Evolutionary conservation across 2,329 filamentous ascomycete species (phyloP).

Genomic region (Alternaria arbusti): DNA sequence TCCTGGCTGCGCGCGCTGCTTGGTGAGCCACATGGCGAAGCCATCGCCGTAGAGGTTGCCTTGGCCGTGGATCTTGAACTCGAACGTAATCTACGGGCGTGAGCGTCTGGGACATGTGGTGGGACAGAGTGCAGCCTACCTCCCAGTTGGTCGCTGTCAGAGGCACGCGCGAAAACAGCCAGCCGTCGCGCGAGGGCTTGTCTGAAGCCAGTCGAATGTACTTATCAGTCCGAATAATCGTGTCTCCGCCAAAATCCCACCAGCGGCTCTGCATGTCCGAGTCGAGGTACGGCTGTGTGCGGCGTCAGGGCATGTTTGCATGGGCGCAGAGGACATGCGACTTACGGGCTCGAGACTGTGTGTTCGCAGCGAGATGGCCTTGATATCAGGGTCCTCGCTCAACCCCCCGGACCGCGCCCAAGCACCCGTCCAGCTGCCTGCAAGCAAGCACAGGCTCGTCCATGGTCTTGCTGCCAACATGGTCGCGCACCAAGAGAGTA

Average conservation of each 20-base stretch:
- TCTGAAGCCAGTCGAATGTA: constrained; percentile 94
- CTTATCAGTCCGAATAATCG: constrained; percentile 76
- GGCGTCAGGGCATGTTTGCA: constrained; percentile 16
- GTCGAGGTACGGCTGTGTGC: constrained; percentile 84
- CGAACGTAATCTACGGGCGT: constrained; percentile 74
- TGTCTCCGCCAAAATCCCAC: constrained; percentile 98
- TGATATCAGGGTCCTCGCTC: constrained; percentile 58
- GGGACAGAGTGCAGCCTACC: constrained; percentile 47
- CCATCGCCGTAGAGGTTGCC: constrained; percentile 94
- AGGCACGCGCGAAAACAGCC: constrained; percentile 92
- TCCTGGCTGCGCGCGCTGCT: constrained; percentile 81
- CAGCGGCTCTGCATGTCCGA: constrained; percentile 97
- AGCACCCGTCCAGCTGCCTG: constrained; percentile 41
- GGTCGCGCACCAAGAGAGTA: constrained; percentile 18
- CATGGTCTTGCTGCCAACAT: constrained; percentile 47
- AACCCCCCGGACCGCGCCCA: constrained; percentile 37
- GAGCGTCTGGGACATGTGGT: constrained; percentile 17
- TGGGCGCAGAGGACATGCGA: constrained; percentile 30
- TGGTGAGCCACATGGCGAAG: constrained; percentile 97
- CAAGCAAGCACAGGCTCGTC: constrained; percentile 47
- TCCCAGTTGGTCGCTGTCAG: constrained; percentile 99
- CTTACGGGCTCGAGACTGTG: constrained; percentile 81
- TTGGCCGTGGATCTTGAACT: constrained; percentile 91
- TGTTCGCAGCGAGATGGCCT: constrained; percentile 79
- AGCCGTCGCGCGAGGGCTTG: constrained; percentile 87